Evolutionary conservation across 2,329 filamentous ascomycete genomes (phyloP), one percentile per base, ranked within the genome.

Genomic region (Alternaria panax): DNA sequence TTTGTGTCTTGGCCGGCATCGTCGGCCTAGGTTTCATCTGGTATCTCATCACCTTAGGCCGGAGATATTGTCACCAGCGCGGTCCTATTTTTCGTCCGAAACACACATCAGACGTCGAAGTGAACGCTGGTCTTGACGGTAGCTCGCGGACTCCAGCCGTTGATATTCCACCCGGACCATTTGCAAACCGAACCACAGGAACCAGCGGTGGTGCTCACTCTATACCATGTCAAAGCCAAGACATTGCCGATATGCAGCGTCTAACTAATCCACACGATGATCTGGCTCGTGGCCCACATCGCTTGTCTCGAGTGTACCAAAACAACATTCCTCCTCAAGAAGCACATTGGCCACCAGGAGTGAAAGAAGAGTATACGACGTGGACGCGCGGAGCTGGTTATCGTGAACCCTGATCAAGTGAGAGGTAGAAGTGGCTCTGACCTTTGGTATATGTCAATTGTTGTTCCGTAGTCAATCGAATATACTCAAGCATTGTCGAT

Each of bases 1-100:
- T 20, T 1, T 34, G 28, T 20, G 14, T 48, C 45, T 24, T 34
- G 28, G 45, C 18, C 2, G 38, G 20, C 0, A 41, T 41, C 1
- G 0, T 24, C 3, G 38, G 38, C 12, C 16, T 41, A 16, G 38
- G 12, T 24, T 2, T 24, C 0, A 24, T 41, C 20, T 8, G 11
- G 6, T 41, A 7, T 2, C 20, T 41, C 12, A 7, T n/a, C 24
- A n/a, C 45, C 20, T 34, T 16, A 8, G 7, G 16, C 4, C 3
- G 45, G 12, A 18, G 7, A 18, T 12, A 16, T 18, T 9, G n/a
- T 12, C 14, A 48, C 14, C 12, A 16, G 18, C 28, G 20, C 20
- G 1, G 4, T 1, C 28, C 1, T 7, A 0, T 16, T 0, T 5
- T 28, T 24, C 20, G 7, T 4, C 0, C 8, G 2, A 5, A 34